Evolutionary conservation across 2,329 filamentous ascomycete species (phyloP), one percentile per base, ranked within the genome.

Genomic region (Annulohypoxylon truncatum): DNA sequence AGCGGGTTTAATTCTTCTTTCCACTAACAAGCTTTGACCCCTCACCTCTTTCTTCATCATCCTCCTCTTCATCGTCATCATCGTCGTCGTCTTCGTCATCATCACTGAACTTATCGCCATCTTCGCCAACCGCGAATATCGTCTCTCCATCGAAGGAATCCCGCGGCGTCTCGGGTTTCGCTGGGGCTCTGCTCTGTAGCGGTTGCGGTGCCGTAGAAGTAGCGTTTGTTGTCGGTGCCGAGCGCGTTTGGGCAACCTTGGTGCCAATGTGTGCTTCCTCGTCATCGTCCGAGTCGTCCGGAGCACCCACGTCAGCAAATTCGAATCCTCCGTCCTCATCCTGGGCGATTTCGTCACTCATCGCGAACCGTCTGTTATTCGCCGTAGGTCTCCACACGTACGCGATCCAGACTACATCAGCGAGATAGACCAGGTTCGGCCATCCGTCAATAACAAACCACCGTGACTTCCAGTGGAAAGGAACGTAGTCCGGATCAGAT

Each of bases 401-500:
- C 20, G 96, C 94, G 70, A 99, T 88, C 80, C 95, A 97, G 58
- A 89, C 90, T 24, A 99, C 93, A 75, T 99, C 95, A 64, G 92
- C 92, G 69, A 99, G 89, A 80, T 98, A 99, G 13, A 99, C 95
- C 58, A 99, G 81, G 78, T 98, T 98, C 53, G 98, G 84, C 96
- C 96, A 99, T 59, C 96, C 96, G 76, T 99, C 96, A 18, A 99
- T 86, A 47, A 99, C 88, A 76, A 99, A 99, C 96, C 96, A 99
- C 65, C 96, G 85, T 3, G 92, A 94, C 82, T 97, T 95, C 96
- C 96, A 99, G 80, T 99, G 95, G 73, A 93, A 92, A 1, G 96
- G 96, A 3, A 97, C 93, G 78, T 97, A 99, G 78, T 97, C 92
- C 0, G 92, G 92, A 69, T 94, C 91, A 50, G 87, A 88, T 50